Evolutionary conservation across 768 basidiomycete species (phyloP).

Genomic region (Tremella mesenterica): DNA sequence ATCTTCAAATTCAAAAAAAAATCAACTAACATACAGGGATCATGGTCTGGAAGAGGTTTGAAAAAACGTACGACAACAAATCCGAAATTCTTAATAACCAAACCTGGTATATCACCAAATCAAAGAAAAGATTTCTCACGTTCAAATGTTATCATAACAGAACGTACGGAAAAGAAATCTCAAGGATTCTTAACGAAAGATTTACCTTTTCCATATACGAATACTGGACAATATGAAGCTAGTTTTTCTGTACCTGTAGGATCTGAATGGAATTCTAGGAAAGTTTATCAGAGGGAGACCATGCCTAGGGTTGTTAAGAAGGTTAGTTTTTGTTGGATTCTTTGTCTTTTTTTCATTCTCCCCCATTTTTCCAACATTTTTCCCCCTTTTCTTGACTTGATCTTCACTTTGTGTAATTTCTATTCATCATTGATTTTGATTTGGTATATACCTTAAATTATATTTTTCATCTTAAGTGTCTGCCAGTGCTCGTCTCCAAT

Average conservation of each 20-base stretch:
- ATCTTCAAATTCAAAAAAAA: too few species aligned
- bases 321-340: conserved; percentile 52
- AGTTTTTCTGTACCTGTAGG: conserved; percentile 73
- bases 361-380: too few species aligned
- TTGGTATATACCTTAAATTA: too few species aligned
- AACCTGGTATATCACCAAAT: conserved; percentile 69
- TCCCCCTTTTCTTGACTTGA: too few species aligned
- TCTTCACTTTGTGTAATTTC: neutral
- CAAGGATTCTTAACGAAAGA: conserved; percentile 81
- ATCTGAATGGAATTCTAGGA: conserved; percentile 84
- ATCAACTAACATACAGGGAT: conserved; percentile 53
- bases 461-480: too few species aligned
- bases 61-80: conserved; percentile 55
- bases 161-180: conserved; percentile 90
- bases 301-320: conserved; percentile 80
- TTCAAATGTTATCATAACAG: conserved; percentile 86
- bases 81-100: conserved; percentile 60
- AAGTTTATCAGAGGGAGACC: conserved; percentile 55
- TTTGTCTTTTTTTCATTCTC: too few species aligned
- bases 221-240: conserved; percentile 82
- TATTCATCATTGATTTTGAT: neutral
- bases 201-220: conserved; percentile 88
- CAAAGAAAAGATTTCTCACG: conserved; percentile 76
- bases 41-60: conserved; percentile 79
- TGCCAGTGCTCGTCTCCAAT: too few species aligned